These are phyloP conservation scores for Rhodotorula sp. DNA, from an alignment of 1,284 basidiomycete genomes.

Conservation along the genomic window DNA sequence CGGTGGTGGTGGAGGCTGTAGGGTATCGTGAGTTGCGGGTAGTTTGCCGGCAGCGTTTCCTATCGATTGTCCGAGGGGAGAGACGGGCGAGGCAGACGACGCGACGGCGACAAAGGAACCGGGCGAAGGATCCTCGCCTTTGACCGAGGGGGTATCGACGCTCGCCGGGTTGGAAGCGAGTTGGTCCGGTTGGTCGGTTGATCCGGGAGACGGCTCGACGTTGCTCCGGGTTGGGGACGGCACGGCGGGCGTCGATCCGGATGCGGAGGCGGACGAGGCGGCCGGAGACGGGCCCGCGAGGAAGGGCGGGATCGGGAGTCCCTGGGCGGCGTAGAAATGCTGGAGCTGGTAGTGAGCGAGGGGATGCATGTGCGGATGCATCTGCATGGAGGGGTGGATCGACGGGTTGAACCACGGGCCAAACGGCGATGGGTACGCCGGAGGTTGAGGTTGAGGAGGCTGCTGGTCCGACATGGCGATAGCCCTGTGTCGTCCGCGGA, in stretches of 20 bases:
- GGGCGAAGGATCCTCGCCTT: not conserved
- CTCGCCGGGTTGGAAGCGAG: not conserved
- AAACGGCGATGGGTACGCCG: not conserved
- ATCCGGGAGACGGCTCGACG: not conserved
- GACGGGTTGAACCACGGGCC: not conserved
- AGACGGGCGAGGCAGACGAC: not conserved
- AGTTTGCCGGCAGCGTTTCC: conserved; percentile 5
- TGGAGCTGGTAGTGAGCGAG: not conserved
- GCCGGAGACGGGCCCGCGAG: not conserved
- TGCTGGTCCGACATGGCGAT: not conserved
- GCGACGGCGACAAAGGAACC: not conserved
- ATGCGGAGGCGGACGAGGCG: not conserved
- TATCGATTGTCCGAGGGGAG: not conserved
- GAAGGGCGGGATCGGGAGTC: not conserved
- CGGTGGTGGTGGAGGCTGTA: conserved; percentile 7
- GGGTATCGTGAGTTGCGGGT: not conserved
- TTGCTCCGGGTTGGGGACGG: not conserved
- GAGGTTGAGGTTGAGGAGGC: not conserved
- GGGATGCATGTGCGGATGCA: conserved; percentile 1
- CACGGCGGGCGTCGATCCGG: not conserved
- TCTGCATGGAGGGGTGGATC: not conserved
- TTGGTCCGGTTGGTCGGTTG: not conserved
- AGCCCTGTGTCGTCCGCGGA: not conserved
- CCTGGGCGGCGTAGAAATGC: not conserved
- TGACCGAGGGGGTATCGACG: conserved; percentile 7